A percentile compares a stretch with the other conserved stretches of the same genome.
These are phyloP conservation scores for Aphanocladium album DNA, from an alignment of 2,329 filamentous ascomycete genomes.

Conservation along the genomic window DNA sequence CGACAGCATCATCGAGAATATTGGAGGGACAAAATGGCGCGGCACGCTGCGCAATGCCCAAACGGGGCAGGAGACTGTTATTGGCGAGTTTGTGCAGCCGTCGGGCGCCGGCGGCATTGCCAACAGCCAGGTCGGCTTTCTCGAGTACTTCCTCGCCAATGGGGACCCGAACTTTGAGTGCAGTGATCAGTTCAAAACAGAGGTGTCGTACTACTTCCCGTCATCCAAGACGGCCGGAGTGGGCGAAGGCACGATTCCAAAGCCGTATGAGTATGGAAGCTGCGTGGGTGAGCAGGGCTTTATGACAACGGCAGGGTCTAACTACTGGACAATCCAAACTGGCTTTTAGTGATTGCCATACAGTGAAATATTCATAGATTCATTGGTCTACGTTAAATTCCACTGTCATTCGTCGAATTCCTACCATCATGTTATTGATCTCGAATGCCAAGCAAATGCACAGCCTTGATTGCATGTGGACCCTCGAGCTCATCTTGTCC, in stretches of 20 bases:
- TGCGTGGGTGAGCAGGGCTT: slow-evolving; percentile 16
- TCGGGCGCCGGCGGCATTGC: slow-evolving; percentile 15
- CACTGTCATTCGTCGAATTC: too few species aligned
- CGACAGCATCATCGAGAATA: slow-evolving; percentile 17
- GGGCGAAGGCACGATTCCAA: slow-evolving; percentile 14
- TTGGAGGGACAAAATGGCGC: slow-evolving; percentile 18
- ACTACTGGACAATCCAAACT: slow-evolving; percentile 5
- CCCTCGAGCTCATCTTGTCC: too few species aligned
- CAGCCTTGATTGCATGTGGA: too few species aligned
- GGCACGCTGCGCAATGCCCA: slow-evolving; percentile 19
- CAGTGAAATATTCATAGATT: too few species aligned
- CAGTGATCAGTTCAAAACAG: slow-evolving; percentile 15
- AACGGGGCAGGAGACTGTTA: slow-evolving; percentile 7
- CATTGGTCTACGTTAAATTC: too few species aligned
- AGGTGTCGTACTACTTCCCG: slow-evolving; percentile 16
- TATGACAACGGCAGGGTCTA: not conserved
- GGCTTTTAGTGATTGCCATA: not conserved
- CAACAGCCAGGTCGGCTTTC: slow-evolving; percentile 16
- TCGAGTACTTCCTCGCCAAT: slow-evolving; percentile 22
- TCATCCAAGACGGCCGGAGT: slow-evolving; percentile 14
- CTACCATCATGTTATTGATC: too few species aligned
- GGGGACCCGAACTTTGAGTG: slow-evolving; percentile 14
- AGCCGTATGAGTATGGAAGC: slow-evolving; percentile 18
- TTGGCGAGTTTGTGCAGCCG: slow-evolving; percentile 21
- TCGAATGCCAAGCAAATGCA: too few species aligned